phyloP scores from a whole-genome alignment of 2,329 filamentous ascomycete species.

The Cytospora piceicola region DNA sequence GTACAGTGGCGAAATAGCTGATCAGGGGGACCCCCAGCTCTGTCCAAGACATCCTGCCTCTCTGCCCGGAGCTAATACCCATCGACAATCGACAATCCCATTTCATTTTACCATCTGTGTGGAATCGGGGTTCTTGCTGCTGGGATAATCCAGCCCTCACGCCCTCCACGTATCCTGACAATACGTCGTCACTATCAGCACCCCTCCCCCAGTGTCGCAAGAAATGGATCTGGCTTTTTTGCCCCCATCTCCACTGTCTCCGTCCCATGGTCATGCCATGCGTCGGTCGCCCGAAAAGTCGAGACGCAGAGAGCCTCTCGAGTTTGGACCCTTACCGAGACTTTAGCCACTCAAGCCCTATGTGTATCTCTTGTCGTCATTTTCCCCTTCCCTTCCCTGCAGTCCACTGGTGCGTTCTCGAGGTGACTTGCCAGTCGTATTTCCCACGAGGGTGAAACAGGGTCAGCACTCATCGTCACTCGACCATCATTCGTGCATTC shows the following conservation, averaged over 20 bases:
- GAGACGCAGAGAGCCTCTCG: constrained; percentile 19
- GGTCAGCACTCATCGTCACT: constrained; percentile 15
- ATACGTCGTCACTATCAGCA: constrained; percentile 20
- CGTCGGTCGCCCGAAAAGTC: constrained; percentile 20
- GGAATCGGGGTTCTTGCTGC: constrained; percentile 25
- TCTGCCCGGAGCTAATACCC: constrained; percentile 16
- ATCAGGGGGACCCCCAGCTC: constrained; percentile 22
- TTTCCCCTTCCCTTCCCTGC: constrained; percentile 18
- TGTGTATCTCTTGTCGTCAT: constrained; percentile 25
- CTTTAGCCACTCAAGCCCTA: constrained; percentile 29
- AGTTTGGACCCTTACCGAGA: constrained; percentile 23
- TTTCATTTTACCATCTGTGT: constrained; percentile 28
- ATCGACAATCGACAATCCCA: constrained; percentile 30
- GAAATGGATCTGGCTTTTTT: constrained; percentile 11
- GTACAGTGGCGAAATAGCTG: constrained; percentile 27
- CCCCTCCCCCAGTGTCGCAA: constrained; percentile 24
- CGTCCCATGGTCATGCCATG: constrained; percentile 26
- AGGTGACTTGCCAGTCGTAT: constrained; percentile 8
- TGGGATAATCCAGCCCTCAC: constrained; percentile 19
- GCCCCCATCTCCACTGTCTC: constrained; percentile 28
- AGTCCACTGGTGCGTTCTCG: constrained; percentile 2
- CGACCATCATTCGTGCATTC: constrained; percentile 25
- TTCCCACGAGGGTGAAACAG: constrained; percentile 15
- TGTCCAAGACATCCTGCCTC: constrained; percentile 21
- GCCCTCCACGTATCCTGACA: constrained; percentile 4